These are phyloP conservation scores for Chaetothyriales sp. DNA, from an alignment of 2,329 filamentous ascomycete species.

Conservation along the genomic window DNA sequence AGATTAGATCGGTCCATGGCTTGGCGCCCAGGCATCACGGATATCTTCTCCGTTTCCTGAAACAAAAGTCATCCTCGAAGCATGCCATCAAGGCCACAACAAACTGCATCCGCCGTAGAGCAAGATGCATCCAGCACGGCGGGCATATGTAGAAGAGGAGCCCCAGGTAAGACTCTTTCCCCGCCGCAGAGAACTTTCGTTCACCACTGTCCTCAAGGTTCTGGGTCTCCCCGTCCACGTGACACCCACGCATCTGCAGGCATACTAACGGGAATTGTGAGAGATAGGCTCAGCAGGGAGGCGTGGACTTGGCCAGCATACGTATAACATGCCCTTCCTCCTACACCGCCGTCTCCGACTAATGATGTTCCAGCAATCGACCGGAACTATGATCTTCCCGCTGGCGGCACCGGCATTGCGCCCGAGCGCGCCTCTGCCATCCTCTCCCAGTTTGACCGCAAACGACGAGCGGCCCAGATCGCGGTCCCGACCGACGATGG, in stretches of 20 bases:
- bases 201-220: slow-evolving; percentile 10
- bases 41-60: background rate
- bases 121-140: slow-evolving; percentile 71
- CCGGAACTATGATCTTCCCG: slow-evolving; percentile 70
- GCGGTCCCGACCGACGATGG: slow-evolving; percentile 89
- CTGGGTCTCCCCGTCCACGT: slow-evolving; percentile 13
- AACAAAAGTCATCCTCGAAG: too few species aligned
- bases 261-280: slow-evolving; percentile 23
- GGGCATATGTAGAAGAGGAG: slow-evolving; percentile 87
- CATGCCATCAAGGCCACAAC: background rate
- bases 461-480: slow-evolving; percentile 74
- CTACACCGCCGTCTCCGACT: slow-evolving; percentile 1
- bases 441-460: slow-evolving; percentile 77
- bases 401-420: slow-evolving; percentile 48
- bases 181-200: background rate
- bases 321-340: slow-evolving; percentile 36
- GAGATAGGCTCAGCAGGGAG: slow-evolving; percentile 32
- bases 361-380: slow-evolving; percentile 44
- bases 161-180: slow-evolving; percentile 44
- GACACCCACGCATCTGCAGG: slow-evolving; percentile 1
- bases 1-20: too few species aligned
- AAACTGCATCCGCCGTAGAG: slow-evolving; percentile 12
- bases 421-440: slow-evolving; percentile 76
- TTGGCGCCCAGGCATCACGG: background rate
- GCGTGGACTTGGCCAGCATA: slow-evolving; percentile 47